These are phyloP conservation scores for Nemania abortiva DNA, from an alignment of 2,329 filamentous ascomycete species.

Conservation along the genomic window DNA sequence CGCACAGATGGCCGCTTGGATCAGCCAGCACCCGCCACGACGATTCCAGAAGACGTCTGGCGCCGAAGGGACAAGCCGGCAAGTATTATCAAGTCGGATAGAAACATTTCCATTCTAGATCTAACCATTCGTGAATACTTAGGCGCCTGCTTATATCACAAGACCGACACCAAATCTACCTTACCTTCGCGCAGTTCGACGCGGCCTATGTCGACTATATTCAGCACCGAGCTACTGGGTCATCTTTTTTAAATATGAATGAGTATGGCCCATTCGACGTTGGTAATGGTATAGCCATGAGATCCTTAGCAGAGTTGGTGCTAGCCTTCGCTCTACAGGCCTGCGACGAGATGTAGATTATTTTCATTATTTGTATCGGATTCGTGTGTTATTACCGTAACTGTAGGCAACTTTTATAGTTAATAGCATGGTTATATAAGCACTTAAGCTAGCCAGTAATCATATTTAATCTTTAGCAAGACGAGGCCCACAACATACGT, in stretches of 20 bases:
- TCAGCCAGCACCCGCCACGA: constrained; percentile 6
- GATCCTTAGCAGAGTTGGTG: not conserved
- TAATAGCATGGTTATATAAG: too few relatives aligned
- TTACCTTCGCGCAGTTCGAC: not conserved
- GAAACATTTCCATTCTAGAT: too few relatives aligned
- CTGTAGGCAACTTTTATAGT: too few relatives aligned
- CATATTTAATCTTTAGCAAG: too few relatives aligned
- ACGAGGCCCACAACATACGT: too few relatives aligned
- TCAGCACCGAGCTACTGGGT: not conserved
- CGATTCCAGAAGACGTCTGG: not conserved
- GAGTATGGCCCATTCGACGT: not conserved
- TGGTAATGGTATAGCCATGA: not conserved
- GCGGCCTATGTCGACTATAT: not conserved
- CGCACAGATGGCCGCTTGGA: constrained; percentile 29
- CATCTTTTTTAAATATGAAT: not conserved
- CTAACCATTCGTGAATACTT: not conserved
- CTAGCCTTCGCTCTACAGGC: not conserved
- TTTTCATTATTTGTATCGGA: too few relatives aligned
- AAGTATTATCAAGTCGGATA: too few relatives aligned
- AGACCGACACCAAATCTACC: not conserved
- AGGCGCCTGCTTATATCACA: not conserved
- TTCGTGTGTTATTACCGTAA: too few relatives aligned
- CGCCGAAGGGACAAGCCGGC: not conserved
- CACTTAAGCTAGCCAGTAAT: too few relatives aligned
- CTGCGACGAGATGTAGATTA: not conserved